Conservation (phyloP, 768 basidiomycete species). For the Sutorius australiensis region DNA sequence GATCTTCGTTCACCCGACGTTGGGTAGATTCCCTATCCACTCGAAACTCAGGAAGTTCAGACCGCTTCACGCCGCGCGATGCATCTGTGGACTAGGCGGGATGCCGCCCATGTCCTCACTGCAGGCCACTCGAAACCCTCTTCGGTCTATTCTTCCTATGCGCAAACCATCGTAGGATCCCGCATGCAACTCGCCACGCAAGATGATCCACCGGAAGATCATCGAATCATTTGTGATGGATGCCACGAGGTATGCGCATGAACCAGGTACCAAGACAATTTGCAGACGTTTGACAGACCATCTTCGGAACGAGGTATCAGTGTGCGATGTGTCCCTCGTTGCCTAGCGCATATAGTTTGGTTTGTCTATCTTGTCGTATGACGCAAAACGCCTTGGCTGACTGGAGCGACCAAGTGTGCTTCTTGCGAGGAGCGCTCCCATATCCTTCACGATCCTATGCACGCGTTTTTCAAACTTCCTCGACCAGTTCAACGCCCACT, state of each 20-base stretch:
- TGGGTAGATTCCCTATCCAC: conserved; percentile 77
- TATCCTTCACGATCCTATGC: conserved; percentile 74
- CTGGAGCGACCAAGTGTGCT: conserved; percentile 53
- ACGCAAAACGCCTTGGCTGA: background rate
- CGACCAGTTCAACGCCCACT: conserved; percentile 69
- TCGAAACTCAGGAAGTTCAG: conserved; percentile 70
- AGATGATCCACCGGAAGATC: conserved; percentile 40
- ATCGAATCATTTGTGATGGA: conserved; percentile 56
- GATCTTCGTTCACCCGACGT: conserved; percentile 1
- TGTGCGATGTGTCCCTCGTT: conserved; percentile 85
- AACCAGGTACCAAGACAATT: background rate
- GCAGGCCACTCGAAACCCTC: conserved; percentile 48
- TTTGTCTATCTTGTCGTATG: conserved; percentile 28
- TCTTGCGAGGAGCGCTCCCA: conserved; percentile 79
- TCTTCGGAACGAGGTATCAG: conserved; percentile 79
- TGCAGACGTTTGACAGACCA: conserved; percentile 42
- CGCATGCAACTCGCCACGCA: conserved; percentile 33
- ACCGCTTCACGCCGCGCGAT: conserved; percentile 72
- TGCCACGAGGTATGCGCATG: conserved; percentile 52
- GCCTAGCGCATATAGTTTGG: conserved; percentile 69
- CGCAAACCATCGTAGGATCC: conserved; percentile 63
- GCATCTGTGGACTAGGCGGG: conserved; percentile 71
- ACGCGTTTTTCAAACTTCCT: conserved; percentile 85
- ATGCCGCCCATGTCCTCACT: conserved; percentile 59
- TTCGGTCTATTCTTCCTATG: conserved; percentile 60